These are phyloP conservation scores for Suhomyces xylopsoci DNA, from an alignment of 805 yeast genomes.

Conservation along the genomic window DNA sequence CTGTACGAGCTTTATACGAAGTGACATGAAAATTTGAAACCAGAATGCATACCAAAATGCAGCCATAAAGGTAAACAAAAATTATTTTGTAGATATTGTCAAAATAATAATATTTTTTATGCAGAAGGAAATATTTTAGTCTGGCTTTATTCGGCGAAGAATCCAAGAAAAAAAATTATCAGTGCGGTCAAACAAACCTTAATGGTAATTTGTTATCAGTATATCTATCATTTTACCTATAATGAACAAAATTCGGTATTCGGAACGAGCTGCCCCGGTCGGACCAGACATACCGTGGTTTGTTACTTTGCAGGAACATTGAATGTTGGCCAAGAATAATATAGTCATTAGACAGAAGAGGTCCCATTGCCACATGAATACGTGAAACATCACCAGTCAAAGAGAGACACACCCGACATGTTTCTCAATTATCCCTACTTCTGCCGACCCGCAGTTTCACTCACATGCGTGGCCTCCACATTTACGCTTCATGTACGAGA, in stretches of 20 bases:
- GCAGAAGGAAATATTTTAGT: not conserved
- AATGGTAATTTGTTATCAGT: not conserved
- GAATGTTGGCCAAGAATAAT: too few species aligned
- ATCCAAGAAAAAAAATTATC: too few species aligned
- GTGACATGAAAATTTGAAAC: not conserved
- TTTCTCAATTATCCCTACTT: not conserved
- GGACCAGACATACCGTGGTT: too few species aligned
- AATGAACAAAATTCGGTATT: not conserved
- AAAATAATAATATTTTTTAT: not conserved
- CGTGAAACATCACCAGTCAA: not conserved
- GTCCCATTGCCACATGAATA: too few species aligned
- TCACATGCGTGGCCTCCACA: not conserved
- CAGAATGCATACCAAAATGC: not conserved
- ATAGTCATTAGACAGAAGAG: too few species aligned
- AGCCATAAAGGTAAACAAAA: not conserved
- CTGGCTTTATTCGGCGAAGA: not conserved
- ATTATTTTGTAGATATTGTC: not conserved
- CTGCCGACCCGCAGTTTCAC: not conserved
- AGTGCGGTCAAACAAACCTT: not conserved
- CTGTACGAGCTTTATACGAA: not conserved
- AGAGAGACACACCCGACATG: not conserved
- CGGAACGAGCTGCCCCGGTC: not conserved
- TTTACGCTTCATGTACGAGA: too few species aligned
- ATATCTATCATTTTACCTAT: too few species aligned
- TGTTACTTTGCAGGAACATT: too few species aligned